Evolutionary conservation across 1,139 yeast species (phyloP).

Genomic region (Spathaspora sp.): DNA sequence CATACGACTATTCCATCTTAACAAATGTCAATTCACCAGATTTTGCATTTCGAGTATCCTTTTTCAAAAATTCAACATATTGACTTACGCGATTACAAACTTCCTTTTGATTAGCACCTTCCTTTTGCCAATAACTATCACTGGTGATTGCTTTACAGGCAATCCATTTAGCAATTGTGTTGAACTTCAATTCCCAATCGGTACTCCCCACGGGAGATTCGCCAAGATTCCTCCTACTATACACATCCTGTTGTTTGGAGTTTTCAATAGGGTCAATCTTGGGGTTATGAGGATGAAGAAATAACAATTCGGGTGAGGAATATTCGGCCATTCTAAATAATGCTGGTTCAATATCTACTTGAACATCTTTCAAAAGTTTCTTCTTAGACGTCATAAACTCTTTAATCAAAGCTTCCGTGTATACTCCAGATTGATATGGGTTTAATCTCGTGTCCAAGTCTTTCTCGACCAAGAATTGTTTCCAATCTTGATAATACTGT

Average conservation of each 20-base stretch:
- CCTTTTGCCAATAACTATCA: constrained; percentile 23
- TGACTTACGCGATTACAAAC: constrained; percentile 25
- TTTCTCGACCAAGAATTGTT: constrained; percentile 20
- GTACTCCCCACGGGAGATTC: constrained; percentile 11
- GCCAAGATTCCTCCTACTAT: constrained; percentile 25
- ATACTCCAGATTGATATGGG: constrained; percentile 31
- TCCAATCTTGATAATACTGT: constrained; percentile 28
- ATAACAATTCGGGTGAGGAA: constrained; percentile 26
- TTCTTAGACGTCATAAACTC: constrained; percentile 20
- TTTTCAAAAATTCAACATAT: constrained; percentile 29
- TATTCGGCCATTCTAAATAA: constrained; percentile 14
- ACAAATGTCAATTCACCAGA: constrained; percentile 6
- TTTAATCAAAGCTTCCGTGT: constrained; percentile 21
- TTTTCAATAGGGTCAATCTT: constrained; percentile 35
- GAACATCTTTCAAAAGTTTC: constrained; percentile 11
- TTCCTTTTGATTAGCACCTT: constrained; percentile 19
- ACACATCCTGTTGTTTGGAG: constrained; percentile 17
- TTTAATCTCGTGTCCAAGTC: constrained; percentile 29
- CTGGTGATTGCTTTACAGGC: constrained; percentile 33
- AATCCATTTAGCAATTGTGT: constrained; percentile 34
- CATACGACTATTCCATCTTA: not conserved
- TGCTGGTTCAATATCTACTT: constrained; percentile 12
- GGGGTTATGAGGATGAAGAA: constrained; percentile 46
- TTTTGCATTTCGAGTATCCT: constrained; percentile 18
- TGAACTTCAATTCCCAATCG: constrained; percentile 29